Conservation (phyloP, 805 yeast species). For the Saccharomycopsis amapae region DNA sequence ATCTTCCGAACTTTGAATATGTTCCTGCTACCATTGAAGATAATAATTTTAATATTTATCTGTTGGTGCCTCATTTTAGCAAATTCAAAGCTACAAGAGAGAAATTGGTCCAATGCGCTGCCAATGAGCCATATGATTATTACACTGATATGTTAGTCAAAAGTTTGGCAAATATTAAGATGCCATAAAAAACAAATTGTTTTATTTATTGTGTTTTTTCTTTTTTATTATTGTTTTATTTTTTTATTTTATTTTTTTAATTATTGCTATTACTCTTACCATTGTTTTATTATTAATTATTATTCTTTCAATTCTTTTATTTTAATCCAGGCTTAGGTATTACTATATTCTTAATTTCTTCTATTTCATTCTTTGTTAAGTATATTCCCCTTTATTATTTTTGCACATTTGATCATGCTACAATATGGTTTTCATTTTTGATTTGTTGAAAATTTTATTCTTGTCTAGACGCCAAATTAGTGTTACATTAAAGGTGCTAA, state of each 20-base stretch:
- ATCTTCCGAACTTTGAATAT: conserved; percentile 3
- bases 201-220: neutral
- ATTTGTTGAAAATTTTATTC: too few species aligned
- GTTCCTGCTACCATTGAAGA: conserved; percentile 1
- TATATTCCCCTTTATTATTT: too few species aligned
- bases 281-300: too few species aligned
- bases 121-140: neutral
- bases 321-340: too few species aligned
- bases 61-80: conserved; percentile 1
- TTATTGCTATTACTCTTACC: neutral
- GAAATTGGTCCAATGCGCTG: neutral
- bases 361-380: too few species aligned
- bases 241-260: too few species aligned
- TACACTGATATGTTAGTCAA: neutral
- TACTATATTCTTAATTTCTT: too few species aligned
- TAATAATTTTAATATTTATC: conserved; percentile 11
- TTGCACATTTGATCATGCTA: too few species aligned
- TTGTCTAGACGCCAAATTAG: too few species aligned
- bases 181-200: neutral
- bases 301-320: neutral
- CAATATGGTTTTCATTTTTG: too few species aligned
- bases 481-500: too few species aligned
- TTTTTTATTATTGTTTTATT: neutral
- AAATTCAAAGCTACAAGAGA: conserved; percentile 7
- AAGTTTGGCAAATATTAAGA: too few species aligned